Percentiles rank a stretch among this genome's conserved stretches.
phyloP scores from a whole-genome alignment of 1,284 basidiomycete species.

The Somion occarium region DNA sequence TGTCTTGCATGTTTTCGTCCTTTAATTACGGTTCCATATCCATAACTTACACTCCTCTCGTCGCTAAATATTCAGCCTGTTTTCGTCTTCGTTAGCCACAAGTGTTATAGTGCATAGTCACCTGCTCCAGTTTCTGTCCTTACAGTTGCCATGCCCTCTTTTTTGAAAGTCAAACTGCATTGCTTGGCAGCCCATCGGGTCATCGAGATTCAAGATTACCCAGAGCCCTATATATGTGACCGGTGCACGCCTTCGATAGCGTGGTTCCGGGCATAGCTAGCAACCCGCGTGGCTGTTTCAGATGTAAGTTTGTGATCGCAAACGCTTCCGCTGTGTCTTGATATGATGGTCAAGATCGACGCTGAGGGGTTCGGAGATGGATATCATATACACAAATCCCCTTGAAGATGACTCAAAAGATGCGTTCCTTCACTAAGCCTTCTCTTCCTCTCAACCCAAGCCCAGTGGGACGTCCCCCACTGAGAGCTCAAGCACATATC shows the following conservation, averaged over 20 bases:
- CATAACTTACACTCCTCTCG: not conserved
- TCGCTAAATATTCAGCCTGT: not conserved
- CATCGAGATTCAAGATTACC: not conserved
- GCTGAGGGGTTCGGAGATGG: not conserved
- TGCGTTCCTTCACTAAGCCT: not conserved
- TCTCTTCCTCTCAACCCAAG: not conserved
- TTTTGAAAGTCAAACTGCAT: not conserved
- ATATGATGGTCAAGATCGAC: slow-evolving; percentile 1
- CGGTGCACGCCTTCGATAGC: not conserved
- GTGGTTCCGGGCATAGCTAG: not conserved
- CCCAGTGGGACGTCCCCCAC: not conserved
- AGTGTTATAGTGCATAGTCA: not conserved
- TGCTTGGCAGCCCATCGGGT: not conserved
- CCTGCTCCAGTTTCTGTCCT: not conserved
- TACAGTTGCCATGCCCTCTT: not conserved
- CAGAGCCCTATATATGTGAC: not conserved
- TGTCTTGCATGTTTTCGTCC: not conserved
- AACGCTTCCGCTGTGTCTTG: not conserved
- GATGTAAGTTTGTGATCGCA: slow-evolving; percentile 1
- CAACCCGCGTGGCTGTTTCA: not conserved
- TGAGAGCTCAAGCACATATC: not conserved
- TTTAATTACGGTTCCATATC: not conserved
- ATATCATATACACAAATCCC: not conserved
- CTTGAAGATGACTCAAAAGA: not conserved
- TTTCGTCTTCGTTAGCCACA: not conserved